phyloP scores from a whole-genome alignment of 192 early-diverging fungal genomes.

The Rhizophagus sp. region DNA sequence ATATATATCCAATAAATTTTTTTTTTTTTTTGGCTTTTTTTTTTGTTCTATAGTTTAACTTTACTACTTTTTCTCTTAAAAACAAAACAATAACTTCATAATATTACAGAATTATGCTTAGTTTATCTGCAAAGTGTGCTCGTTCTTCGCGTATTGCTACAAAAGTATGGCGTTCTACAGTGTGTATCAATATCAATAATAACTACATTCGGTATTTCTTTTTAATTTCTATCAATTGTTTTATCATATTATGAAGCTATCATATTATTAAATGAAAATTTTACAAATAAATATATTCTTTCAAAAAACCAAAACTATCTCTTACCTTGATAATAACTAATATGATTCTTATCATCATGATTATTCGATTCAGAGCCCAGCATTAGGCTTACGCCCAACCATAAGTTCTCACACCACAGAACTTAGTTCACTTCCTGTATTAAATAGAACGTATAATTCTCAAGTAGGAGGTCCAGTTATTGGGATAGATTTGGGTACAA shows the following conservation, averaged over 20 bases:
- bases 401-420: not conserved
- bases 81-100: too few relatives aligned
- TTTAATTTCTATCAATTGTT: too few relatives aligned
- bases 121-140: not conserved
- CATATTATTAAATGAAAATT: too few relatives aligned
- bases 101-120: not conserved
- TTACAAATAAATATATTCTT: not conserved
- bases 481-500: conserved; percentile 99
- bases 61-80: too few relatives aligned
- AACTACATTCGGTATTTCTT: too few relatives aligned
- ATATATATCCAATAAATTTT: too few relatives aligned
- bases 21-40: too few relatives aligned
- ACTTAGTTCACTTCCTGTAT: not conserved
- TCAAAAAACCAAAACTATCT: not conserved
- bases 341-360: not conserved
- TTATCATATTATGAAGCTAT: too few relatives aligned
- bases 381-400: not conserved
- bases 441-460: conserved; percentile 39
- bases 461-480: conserved; percentile 90
- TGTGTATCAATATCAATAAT: not conserved
- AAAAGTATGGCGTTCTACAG: not conserved
- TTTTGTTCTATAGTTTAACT: too few relatives aligned
- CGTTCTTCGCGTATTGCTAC: not conserved
- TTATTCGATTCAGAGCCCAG: not conserved
- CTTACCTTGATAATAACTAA: too few relatives aligned